Base-by-base conservation (phyloP, 148 eudicot genomes). In the Cornus controversa region DNA sequence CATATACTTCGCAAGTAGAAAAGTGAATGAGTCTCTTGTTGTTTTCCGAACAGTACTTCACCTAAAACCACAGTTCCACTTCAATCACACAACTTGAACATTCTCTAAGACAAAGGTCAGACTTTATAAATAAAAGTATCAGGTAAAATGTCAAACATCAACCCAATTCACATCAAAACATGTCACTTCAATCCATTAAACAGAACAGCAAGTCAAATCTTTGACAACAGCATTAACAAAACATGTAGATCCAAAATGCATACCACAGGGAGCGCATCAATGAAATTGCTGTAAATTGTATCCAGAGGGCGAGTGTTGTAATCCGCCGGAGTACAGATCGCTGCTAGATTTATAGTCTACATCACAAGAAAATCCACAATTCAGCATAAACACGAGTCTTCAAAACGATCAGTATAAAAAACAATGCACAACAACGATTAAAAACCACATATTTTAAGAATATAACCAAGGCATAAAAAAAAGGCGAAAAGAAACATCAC, bases 181-280 rank as follows among this genome's bases (percentile, higher is more conserved):
- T 18, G 27, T 7, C 57, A 40, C 45, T 40, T 40, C 45, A 40
- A 40, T 40, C 13, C 62, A 63, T 42, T 37, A 66, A 66, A 66
- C 25, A 18, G 37, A 22, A 76, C 5, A 27, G 8, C n/a, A 26
- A 75, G 8, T n/a, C 37, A 31, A 42, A 23, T 15, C 13, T 8
- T 29, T 1, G 3, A 27, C 42, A 28, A 28, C 40, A 67, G 0
- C 7, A 47, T 58, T 11, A 40, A 42, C 57, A 64, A 34, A 7
- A n/a, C 23, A 60, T 2, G 27, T 10, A 5, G 28, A 70, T 40
- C 76, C 24, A 64, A 77, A 72, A 74, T 40, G 22, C 90, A 72
- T 92, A 96, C 99, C 98, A 96, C 98, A 67, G 99, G 99, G 53
- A 96, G 91, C 40, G 98, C 99, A 90, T 96, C 99, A 57, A 93